Base-by-base conservation (phyloP, 768 basidiomycete genomes). In the Psilocybe sp. region DNA sequence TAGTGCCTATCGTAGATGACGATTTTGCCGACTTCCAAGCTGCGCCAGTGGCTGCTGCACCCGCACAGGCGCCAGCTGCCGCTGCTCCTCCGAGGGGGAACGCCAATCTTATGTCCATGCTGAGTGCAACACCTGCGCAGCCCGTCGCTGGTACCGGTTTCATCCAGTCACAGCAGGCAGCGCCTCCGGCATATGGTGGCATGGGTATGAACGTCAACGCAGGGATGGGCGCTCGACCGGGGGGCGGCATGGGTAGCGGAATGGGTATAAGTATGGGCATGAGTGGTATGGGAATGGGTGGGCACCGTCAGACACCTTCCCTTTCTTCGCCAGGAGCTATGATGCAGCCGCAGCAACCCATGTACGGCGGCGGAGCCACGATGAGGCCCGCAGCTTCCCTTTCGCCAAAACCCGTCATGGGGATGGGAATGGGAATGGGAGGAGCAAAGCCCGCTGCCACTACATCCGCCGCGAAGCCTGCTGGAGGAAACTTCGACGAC, bases 1-100 rank as follows among this genome's bases (percentile, higher is more conserved):
- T 56, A 16, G 52, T 57, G n/a, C 16, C 50, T 50, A 9, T 23
- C 50, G 14, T 31, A 79, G 89, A 89, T 59, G 91, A 93, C 55
- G 91, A 93, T 44, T 93, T 93, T 57, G 84, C 80, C 44, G 91
- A 92, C 64, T 93, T 93, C 73, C 86, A 90, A 65, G 82, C 81
- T 15, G 88, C 85, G 2, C 87, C 87, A 14, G 65, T 72, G 4
- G 71, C 73, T 18, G 52, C 75, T 15, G 74, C 77, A n/a, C 75
- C 78, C 32, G 60, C 72, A 1, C 59, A 63, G 40, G 47, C 41
- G 9, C 55, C 69, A 18, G 54, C 65, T 8, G 61, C 65, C 5
- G 64, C 69, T 11, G 62, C 66, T 10, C 32, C 40, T 4, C 43
- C 51, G 18, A 31, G 43, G 15, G 56, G 46, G 40, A 59, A 70